Evolutionary conservation across 352 stramenopile genomes (phyloP), one percentile per base, ranked within the genome.

Genomic region (Globisporangium emineosum): DNA sequence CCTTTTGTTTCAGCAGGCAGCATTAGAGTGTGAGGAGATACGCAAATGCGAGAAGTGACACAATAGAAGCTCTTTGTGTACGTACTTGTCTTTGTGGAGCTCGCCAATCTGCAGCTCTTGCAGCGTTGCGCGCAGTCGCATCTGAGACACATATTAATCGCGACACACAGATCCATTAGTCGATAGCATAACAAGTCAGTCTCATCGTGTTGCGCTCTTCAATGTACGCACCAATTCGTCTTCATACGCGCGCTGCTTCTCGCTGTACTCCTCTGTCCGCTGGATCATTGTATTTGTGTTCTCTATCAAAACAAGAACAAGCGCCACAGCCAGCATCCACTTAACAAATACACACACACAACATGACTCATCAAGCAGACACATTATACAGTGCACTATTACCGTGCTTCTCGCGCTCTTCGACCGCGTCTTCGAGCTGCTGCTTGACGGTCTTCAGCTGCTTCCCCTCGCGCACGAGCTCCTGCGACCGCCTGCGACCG

Each of bases 221-320:
- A n/a, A n/a, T n/a, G n/a, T n/a, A n/a, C 69, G 49, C 6, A 85
- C 76, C 67, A 85, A 40, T n/a, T 85, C 69, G 2, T 47, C 19
- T 35, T 80, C 66, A 50, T 67, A 77, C 5, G 27, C 58, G 33
- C 60, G 70, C 55, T 75, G 67, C 6, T 68, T 71, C 47, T 82
- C 67, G 2, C 51, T 47, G 51, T 73, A 66, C 54, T 85, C 77
- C 10, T 57, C 60, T 0, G 77, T 70, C 19, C 74, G 70, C 62
- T 85, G 77, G 66, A 71, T 60, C 67, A 85, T 82, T 25, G 71
- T 72, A 3, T 42, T 60, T 10, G 72, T 77, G 52, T 78, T 85
- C 57, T 85, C 77, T 85, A 45, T 6, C 17, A n/a, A 54, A 9
- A 42, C 12, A 55, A 9, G 50, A 19, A 65, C n/a, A 59, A n/a